Conservation (phyloP, 2,329 filamentous ascomycete genomes). For the Colletotrichum sp. region DNA sequence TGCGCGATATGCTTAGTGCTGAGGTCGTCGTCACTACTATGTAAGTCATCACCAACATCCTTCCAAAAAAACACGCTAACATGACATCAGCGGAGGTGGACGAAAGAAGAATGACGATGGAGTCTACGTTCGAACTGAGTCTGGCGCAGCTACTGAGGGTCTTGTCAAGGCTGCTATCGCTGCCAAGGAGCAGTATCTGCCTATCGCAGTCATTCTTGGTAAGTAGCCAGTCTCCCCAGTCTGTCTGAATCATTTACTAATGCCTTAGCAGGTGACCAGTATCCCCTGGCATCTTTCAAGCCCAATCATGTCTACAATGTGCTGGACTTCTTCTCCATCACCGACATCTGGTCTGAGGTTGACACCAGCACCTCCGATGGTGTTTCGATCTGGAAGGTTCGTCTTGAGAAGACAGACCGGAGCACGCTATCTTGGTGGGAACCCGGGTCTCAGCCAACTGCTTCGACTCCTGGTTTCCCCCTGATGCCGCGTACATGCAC, state of each 20-base stretch:
- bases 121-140: slow-evolving; percentile 47
- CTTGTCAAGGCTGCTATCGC: slow-evolving; percentile 44
- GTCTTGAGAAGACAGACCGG: slow-evolving; percentile 67
- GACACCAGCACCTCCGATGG: slow-evolving; percentile 32
- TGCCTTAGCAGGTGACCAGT: slow-evolving; percentile 52
- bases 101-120: slow-evolving; percentile 49
- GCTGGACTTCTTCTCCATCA: slow-evolving; percentile 72
- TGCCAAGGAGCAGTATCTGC: slow-evolving; percentile 48
- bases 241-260: background rate
- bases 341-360: slow-evolving; percentile 71
- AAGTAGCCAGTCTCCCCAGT: slow-evolving; percentile 16
- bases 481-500: slow-evolving; percentile 35
- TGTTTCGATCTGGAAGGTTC: slow-evolving; percentile 54
- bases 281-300: slow-evolving; percentile 49
- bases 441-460: slow-evolving; percentile 28
- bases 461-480: background rate
- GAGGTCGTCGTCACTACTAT: slow-evolving; percentile 69
- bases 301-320: slow-evolving; percentile 67
- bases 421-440: slow-evolving; percentile 64
- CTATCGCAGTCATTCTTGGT: slow-evolving; percentile 63
- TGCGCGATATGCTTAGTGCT: slow-evolving; percentile 62
- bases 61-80: slow-evolving; percentile 6
- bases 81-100: slow-evolving; percentile 57
- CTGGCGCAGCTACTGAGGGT: slow-evolving; percentile 40
- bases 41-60: slow-evolving; percentile 41